Evolutionary conservation across 208 protist species (phyloP).

Genomic region (Trypanosoma vivax): DNA sequence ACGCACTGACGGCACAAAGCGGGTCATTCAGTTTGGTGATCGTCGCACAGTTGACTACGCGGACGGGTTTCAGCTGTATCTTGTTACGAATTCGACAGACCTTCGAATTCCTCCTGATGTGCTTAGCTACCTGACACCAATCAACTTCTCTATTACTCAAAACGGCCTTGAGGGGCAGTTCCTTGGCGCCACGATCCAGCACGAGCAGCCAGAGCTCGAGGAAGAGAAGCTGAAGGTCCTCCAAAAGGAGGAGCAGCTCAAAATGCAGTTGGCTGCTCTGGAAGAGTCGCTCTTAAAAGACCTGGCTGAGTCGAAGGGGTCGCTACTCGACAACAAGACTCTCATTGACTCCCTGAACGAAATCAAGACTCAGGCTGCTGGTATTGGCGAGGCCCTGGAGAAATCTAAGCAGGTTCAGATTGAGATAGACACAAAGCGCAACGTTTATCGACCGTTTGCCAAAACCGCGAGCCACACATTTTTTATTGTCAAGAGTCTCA

Average conservation of each 20-base stretch:
- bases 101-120: conserved; percentile 90
- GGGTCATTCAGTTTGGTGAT: conserved; percentile 95
- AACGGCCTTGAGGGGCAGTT: conserved; percentile 97
- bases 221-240: conserved; percentile 90
- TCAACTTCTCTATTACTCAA: conserved; percentile 97
- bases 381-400: conserved; percentile 82
- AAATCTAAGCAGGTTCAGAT: conserved; percentile 84
- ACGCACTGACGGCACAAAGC: conserved; percentile 84
- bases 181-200: conserved; percentile 92
- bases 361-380: conserved; percentile 93
- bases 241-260: conserved; percentile 93
- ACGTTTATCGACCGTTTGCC: conserved; percentile 94
- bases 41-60: conserved; percentile 94
- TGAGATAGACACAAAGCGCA: conserved; percentile 90
- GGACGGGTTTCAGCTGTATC: conserved; percentile 94
- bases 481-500: conserved; percentile 90
- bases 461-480: conserved; percentile 85
- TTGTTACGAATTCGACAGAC: conserved; percentile 90
- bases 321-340: conserved; percentile 94
- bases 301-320: conserved; percentile 91
- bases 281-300: conserved; percentile 92
- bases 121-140: conserved; percentile 83
- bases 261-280: conserved; percentile 90
- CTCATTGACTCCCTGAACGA: conserved; percentile 93
- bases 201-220: conserved; percentile 97